Evolutionary conservation across 352 stramenopile genomes (phyloP).

Genomic region (Pythium coloratum): DNA sequence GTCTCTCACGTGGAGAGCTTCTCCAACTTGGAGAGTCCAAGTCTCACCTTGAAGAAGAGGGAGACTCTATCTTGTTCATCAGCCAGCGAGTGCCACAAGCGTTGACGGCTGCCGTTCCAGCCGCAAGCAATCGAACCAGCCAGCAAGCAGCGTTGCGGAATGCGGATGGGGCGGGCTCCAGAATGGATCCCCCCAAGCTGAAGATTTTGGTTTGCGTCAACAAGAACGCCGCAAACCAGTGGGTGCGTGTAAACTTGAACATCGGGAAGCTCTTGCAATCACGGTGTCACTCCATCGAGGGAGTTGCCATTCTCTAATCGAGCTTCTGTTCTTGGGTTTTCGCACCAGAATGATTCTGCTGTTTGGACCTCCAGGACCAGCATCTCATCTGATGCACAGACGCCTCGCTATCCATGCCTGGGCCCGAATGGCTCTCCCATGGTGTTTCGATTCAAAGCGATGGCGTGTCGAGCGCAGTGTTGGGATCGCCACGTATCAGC

Average conservation of each 20-base stretch:
- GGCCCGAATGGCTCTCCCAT: too few species aligned
- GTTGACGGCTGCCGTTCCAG: neutral
- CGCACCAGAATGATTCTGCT: neutral
- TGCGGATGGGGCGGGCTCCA: neutral
- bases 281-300: neutral
- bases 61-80: too few species aligned
- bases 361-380: neutral
- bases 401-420: too few species aligned
- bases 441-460: too few species aligned
- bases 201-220: slow-evolving; percentile 4
- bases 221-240: neutral
- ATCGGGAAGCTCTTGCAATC: neutral
- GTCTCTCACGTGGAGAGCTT: too few species aligned
- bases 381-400: too few species aligned
- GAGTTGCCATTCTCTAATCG: neutral
- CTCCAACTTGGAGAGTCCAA: too few species aligned
- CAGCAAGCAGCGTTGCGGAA: too few species aligned
- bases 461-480: too few species aligned
- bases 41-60: too few species aligned
- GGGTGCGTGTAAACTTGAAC: neutral
- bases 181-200: neutral
- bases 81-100: neutral
- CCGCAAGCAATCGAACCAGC: neutral
- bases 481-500: too few species aligned
- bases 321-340: neutral